Conservation (phyloP, 148 eudicot species). For the Chenopodium quinoa region DNA sequence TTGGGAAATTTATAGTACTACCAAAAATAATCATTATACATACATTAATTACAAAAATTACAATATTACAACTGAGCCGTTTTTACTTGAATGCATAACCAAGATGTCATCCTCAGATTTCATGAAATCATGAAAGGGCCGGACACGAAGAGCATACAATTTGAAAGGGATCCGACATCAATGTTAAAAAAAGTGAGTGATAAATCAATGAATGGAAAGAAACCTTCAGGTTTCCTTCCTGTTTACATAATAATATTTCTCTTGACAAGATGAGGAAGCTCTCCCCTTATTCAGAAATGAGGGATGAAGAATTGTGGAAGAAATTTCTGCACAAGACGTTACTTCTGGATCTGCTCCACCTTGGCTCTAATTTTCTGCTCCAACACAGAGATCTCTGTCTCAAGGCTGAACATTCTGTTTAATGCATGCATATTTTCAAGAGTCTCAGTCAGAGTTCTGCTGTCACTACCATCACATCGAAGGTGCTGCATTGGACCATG, state of each 20-base stretch:
- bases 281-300: slow-evolving; percentile 47
- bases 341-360: slow-evolving; percentile 76
- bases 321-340: slow-evolving; percentile 20
- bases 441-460: slow-evolving; percentile 72
- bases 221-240: slow-evolving; percentile 17
- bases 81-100: slow-evolving; percentile 16
- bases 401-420: slow-evolving; percentile 90
- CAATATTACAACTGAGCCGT: slow-evolving; percentile 22
- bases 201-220: slow-evolving; percentile 30
- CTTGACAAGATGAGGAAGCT: slow-evolving; percentile 21
- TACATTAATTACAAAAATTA: slow-evolving; percentile 30
- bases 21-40: slow-evolving; percentile 15
- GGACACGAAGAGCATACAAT: slow-evolving; percentile 20
- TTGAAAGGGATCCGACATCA: slow-evolving; percentile 22
- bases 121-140: slow-evolving; percentile 16
- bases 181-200: slow-evolving; percentile 23
- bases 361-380: slow-evolving; percentile 94
- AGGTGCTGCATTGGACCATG: slow-evolving; percentile 97
- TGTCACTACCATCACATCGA: slow-evolving; percentile 92
- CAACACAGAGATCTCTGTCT: slow-evolving; percentile 79
- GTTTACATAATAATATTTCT: not conserved
- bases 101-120: slow-evolving; percentile 23
- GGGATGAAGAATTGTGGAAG: slow-evolving; percentile 21
- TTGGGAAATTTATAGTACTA: not conserved
- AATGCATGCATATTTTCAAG: slow-evolving; percentile 94